Conservation (phyloP, 371 early-diverging fungal genomes). For the Rhizopus delemar region DNA sequence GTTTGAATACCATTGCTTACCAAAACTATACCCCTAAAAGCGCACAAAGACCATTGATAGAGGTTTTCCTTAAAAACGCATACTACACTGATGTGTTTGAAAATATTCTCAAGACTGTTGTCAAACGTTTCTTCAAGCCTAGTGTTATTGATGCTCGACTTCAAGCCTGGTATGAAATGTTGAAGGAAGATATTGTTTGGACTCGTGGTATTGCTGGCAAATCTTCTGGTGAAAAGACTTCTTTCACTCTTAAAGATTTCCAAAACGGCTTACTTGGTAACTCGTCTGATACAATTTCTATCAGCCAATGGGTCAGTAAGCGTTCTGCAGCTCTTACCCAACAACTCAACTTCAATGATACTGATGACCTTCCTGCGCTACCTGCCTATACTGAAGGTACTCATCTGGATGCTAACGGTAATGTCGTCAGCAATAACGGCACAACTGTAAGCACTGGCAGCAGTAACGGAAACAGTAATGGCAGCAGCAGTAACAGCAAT, state of each 20-base stretch:
- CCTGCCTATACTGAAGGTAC: conserved; percentile 36
- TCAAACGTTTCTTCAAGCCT: conserved; percentile 60
- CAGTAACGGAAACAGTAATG: not conserved
- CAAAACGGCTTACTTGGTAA: conserved; percentile 39
- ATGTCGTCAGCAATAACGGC: conserved; percentile 18
- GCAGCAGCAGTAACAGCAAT: not conserved
- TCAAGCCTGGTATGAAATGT: conserved; percentile 51
- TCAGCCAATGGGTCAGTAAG: conserved; percentile 36
- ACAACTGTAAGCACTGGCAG: conserved; percentile 2
- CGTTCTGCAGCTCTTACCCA: conserved; percentile 33
- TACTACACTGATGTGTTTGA: conserved; percentile 51
- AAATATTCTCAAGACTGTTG: conserved; percentile 47
- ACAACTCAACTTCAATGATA: conserved; percentile 38
- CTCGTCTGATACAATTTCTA: conserved; percentile 19
- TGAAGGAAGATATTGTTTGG: conserved; percentile 57
- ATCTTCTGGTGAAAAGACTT: conserved; percentile 46
- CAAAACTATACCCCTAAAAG: conserved; percentile 40
- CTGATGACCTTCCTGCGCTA: conserved; percentile 44
- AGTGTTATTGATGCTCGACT: conserved; percentile 48
- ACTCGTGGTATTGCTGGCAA: conserved; percentile 38
- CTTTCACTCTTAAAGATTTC: conserved; percentile 46
- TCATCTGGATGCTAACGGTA: conserved; percentile 31
- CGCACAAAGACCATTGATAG: conserved; percentile 35
- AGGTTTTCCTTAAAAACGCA: conserved; percentile 46
- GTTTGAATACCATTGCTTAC: conserved; percentile 42